Conservation (phyloP, 352 stramenopile species). For the Heterotrichella gracilis region DNA sequence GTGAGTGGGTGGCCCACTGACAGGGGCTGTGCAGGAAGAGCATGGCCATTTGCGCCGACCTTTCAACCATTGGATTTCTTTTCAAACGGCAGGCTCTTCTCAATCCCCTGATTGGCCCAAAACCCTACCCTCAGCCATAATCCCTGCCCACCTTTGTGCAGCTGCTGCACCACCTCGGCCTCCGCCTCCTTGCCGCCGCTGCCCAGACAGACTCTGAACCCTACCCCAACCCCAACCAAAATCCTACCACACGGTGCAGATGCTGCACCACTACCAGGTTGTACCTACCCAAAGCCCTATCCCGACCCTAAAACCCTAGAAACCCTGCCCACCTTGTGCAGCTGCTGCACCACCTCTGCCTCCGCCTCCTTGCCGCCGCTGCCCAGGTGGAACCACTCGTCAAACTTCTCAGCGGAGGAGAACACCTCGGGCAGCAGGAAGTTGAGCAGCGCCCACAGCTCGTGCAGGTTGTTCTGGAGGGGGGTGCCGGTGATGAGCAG, state of each 20-base stretch:
- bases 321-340: conserved; percentile 25
- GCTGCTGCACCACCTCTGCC: conserved; percentile 54
- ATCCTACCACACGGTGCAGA: too few relatives aligned
- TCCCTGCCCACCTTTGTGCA: conserved; percentile 22
- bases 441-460: conserved; percentile 98
- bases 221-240: too few relatives aligned
- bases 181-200: conserved; percentile 57
- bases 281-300: too few relatives aligned
- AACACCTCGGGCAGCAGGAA: conserved; percentile 85
- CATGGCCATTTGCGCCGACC: neutral
- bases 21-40: neutral
- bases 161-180: conserved; percentile 53
- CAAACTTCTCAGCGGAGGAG: conserved; percentile 75
- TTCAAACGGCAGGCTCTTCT: too few relatives aligned
- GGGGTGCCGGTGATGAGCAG: conserved; percentile 58
- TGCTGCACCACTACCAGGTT: neutral
- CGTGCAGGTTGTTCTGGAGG: conserved; percentile 85
- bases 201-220: conserved; percentile 68
- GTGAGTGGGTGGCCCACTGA: conserved; percentile 30
- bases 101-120: too few relatives aligned
- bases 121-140: too few relatives aligned
- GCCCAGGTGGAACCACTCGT: conserved; percentile 85
- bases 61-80: too few relatives aligned
- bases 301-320: neutral
- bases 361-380: conserved; percentile 57